phyloP scores from a whole-genome alignment of 225 moss, liverwort and hornwort species.

The Straminergon stramineum region DNA sequence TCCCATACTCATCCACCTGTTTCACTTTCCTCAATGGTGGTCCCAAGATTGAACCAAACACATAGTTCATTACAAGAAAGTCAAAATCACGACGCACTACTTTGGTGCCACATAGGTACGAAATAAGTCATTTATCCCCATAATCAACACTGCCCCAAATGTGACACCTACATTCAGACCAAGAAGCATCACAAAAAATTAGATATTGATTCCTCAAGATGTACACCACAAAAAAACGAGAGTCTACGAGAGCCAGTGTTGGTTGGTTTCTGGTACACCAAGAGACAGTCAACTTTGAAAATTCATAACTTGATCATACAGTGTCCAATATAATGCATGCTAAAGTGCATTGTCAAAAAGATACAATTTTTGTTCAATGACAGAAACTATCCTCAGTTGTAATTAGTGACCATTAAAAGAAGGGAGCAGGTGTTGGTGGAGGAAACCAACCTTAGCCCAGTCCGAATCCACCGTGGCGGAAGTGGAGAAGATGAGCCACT shows the following conservation, averaged over 20 bases:
- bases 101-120: background rate
- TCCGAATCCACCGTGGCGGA: slow-evolving; percentile 6
- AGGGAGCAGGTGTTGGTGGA: background rate
- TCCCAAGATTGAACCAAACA: background rate
- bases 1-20: background rate
- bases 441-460: background rate
- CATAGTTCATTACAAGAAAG: background rate
- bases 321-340: background rate
- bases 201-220: background rate
- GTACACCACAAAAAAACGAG: background rate
- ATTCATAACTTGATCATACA: background rate
- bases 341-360: background rate
- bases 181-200: background rate
- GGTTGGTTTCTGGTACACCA: background rate
- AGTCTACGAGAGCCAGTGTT: background rate
- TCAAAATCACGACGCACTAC: background rate
- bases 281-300: background rate
- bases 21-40: background rate
- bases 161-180: background rate
- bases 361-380: no score
- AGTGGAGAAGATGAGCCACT: slow-evolving; percentile 21
- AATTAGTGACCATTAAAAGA: background rate
- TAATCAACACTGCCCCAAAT: background rate
- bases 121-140: background rate
- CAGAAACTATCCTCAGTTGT: background rate